phyloP scores from a whole-genome alignment of 2,329 filamentous ascomycete genomes.

The Orbilia quercus region DNA sequence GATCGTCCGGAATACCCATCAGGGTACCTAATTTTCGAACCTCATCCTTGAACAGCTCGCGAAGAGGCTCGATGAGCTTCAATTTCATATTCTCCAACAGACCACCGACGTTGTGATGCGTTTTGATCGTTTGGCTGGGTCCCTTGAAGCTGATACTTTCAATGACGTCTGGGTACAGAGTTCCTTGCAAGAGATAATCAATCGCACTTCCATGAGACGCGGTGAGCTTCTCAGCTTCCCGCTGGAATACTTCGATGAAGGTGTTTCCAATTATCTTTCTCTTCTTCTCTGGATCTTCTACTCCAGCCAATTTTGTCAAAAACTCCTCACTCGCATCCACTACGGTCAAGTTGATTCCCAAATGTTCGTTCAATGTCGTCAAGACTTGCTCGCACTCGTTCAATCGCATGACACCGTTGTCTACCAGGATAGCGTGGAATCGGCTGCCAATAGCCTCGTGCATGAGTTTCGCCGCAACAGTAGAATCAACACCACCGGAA shows the following conservation, averaged over 20 bases:
- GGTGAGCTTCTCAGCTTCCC: constrained; percentile 70
- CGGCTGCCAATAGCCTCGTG: constrained; percentile 84
- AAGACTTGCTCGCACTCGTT: constrained; percentile 87
- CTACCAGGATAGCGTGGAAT: constrained; percentile 85
- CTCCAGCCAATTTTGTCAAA: constrained; percentile 78
- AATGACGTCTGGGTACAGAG: constrained; percentile 80
- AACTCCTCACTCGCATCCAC: constrained; percentile 83
- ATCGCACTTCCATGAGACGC: constrained; percentile 74
- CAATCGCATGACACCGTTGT: constrained; percentile 86
- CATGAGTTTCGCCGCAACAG: constrained; percentile 88
- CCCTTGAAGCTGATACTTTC: constrained; percentile 79
- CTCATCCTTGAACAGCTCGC: constrained; percentile 76
- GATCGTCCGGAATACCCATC: constrained; percentile 77
- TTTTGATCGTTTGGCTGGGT: constrained; percentile 77
- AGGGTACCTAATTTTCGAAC: constrained; percentile 76
- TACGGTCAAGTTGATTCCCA: constrained; percentile 91
- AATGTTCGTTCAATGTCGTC: constrained; percentile 78
- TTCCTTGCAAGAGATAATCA: constrained; percentile 88
- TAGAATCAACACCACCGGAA: constrained; percentile 87
- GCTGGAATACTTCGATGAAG: constrained; percentile 85
- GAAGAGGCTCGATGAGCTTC: constrained; percentile 80
- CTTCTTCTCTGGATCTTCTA: constrained; percentile 85
- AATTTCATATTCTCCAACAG: constrained; percentile 72
- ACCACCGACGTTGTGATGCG: constrained; percentile 78
- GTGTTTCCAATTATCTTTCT: constrained; percentile 87